These are phyloP conservation scores for Erysiphe pulchra DNA, from an alignment of 2,329 filamentous ascomycete species.

Conservation along the genomic window DNA sequence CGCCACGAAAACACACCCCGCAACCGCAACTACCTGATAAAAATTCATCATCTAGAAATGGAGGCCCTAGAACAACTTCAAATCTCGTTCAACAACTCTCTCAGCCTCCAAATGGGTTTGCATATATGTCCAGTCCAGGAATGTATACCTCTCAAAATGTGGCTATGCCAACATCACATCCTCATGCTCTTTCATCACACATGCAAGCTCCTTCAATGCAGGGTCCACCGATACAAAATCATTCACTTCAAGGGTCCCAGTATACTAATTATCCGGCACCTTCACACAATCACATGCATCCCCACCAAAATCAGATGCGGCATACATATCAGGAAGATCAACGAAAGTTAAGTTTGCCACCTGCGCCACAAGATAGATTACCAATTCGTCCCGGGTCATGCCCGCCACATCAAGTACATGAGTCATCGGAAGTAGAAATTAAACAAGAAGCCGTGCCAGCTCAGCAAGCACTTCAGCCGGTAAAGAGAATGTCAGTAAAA, in stretches of 20 bases:
- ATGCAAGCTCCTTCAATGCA: conserved; percentile 12
- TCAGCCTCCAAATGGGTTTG: conserved; percentile 46
- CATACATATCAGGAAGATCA: conserved; percentile 55
- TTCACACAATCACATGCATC: conserved; percentile 13
- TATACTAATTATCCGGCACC: conserved; percentile 17
- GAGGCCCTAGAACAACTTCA: conserved; percentile 48
- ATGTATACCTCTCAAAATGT: conserved; percentile 48
- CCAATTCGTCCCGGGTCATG: conserved; percentile 24
- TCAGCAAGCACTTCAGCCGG: conserved; percentile 22
- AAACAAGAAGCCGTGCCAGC: conserved; percentile 23
- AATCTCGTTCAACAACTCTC: conserved; percentile 41
- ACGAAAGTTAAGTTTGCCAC: conserved; percentile 44
- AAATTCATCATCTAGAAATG: conserved; percentile 55
- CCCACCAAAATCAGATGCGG: conserved; percentile 23
- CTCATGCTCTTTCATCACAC: conserved; percentile 9
- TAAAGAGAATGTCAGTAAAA: conserved; percentile 24
- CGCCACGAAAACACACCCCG: conserved; percentile 47
- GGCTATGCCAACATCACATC: conserved; percentile 11
- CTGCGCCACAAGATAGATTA: conserved; percentile 33
- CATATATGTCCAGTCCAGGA: conserved; percentile 64
- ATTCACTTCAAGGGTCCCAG: conserved; percentile 8
- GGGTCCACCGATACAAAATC: conserved; percentile 13
- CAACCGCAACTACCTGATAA: conserved; percentile 46
- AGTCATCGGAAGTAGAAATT: conserved; percentile 20
- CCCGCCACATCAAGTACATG: conserved; percentile 29